Evolutionary conservation across 2,329 filamentous ascomycete species (phyloP).

Genomic region (Botryotinia calthae): DNA sequence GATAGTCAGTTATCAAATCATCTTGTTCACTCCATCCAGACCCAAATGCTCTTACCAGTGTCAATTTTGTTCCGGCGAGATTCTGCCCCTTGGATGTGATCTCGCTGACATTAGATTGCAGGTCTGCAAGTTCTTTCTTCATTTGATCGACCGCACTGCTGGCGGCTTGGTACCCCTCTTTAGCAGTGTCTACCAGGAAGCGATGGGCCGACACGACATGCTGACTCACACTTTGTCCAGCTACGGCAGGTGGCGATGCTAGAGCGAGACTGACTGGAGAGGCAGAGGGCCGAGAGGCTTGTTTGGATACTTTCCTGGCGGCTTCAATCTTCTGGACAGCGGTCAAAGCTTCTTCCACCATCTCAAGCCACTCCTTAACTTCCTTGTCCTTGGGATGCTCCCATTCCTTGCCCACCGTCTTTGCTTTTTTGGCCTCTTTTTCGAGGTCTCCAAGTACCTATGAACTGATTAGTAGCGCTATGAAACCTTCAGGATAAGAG

Average conservation of each 20-base stretch:
- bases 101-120: neutral
- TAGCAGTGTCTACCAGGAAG: neutral
- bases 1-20: neutral
- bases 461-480: neutral
- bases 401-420: neutral
- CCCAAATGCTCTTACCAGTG: neutral
- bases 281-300: neutral
- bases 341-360: neutral
- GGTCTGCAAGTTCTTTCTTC: neutral
- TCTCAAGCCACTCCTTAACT: neutral
- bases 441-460: neutral
- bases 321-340: neutral
- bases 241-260: neutral
- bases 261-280: neutral
- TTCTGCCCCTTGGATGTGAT: neutral
- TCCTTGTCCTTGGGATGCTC: neutral
- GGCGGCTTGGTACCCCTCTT: neutral
- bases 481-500: neutral
- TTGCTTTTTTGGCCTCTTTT: neutral
- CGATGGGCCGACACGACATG: neutral
- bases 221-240: neutral
- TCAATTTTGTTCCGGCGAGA: neutral
- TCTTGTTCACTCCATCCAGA: neutral
- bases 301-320: neutral
- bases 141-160: neutral